Base-by-base conservation (phyloP, 768 basidiomycete species). In the Hericium erinaceus region DNA sequence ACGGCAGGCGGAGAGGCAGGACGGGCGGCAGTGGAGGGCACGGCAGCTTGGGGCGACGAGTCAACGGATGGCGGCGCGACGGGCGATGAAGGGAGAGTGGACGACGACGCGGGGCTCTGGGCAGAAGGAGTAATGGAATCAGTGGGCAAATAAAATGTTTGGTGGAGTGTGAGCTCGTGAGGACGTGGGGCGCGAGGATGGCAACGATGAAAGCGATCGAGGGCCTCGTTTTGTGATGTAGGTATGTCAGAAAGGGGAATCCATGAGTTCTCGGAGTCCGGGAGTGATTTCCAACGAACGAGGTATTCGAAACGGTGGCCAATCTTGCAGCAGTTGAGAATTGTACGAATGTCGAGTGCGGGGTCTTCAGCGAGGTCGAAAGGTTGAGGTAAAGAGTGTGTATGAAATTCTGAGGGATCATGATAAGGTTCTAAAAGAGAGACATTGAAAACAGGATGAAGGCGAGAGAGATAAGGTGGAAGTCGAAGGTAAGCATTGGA, bases 361-460 rank as follows among this genome's bases (percentile, higher is more conserved):
- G 64, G 58, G 39, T 70, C 61, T 20, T 64, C 59, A 38, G 62
- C 39, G 44, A 61, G 22, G 9, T 55, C 55, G 52, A 61, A 10
- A 16, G 16, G 11, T 40, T 16, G 39, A 11, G 39, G 58, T 22
- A 58, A 39, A 22, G 68, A 58, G 44, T 69, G 69, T 11, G 65
- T 41, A 46, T 70, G 72, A 54, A 73, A 70, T 37, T 68, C 57
- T 9, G 70, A 70, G 24, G 74, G 73, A 49, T 68, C 67, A 6
- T 57, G 52, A 50, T 58, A 61, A 6, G 58, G 62, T 51, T 68
- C 59, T 1, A 69, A 66, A 39, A 73, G 72, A 4, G 70, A 73
- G 24, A 67, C 66, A 58, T 75, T 65, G 64, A 77, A 75, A 10
- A 75, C 71, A 20, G 72, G 73, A 39, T 75, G 71, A 11, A 76